These are phyloP conservation scores for Arabis alpina DNA, from an alignment of 345 rosid species.

Conservation along the genomic window DNA sequence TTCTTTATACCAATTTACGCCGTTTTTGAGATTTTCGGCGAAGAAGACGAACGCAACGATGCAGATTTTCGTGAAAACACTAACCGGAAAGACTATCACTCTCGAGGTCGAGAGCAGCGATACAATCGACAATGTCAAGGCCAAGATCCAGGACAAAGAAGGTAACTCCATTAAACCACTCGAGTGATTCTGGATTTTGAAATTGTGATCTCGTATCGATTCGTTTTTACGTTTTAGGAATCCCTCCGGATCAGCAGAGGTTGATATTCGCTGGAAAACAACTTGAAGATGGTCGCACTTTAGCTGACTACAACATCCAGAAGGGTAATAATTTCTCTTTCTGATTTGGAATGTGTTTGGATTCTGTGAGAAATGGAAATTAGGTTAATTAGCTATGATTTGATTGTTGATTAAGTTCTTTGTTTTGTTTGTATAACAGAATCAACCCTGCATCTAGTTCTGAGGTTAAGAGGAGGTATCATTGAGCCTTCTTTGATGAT, in stretches of 20 bases:
- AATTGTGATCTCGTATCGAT: neutral
- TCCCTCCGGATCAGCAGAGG: slow-evolving; percentile 48
- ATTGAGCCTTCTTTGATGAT: slow-evolving; percentile 67
- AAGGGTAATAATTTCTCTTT: slow-evolving; percentile 20
- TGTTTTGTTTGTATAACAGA: slow-evolving; percentile 34
- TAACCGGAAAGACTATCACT: slow-evolving; percentile 92
- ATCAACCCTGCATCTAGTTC: slow-evolving; percentile 59
- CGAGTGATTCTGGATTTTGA: neutral
- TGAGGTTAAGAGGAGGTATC: slow-evolving; percentile 69
- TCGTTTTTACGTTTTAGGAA: slow-evolving; percentile 45
- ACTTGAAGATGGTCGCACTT: slow-evolving; percentile 45
- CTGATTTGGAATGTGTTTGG: neutral
- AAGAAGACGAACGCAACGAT: slow-evolving; percentile 39
- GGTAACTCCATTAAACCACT: slow-evolving; percentile 40
- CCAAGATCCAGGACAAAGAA: slow-evolving; percentile 95
- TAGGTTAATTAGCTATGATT: neutral
- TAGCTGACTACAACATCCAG: slow-evolving; percentile 46
- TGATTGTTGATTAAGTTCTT: neutral
- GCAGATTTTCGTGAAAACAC: slow-evolving; percentile 96
- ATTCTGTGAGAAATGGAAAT: neutral
- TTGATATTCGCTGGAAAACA: slow-evolving; percentile 46
- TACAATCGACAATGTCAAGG: slow-evolving; percentile 88
- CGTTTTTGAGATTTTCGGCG: slow-evolving; percentile 5
- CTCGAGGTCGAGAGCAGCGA: slow-evolving; percentile 95
- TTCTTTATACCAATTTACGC: rapidly evolving